Evolutionary conservation across 495 filamentous ascomycete species (phyloP).

Genomic region (Aspergillus haitiensis): DNA sequence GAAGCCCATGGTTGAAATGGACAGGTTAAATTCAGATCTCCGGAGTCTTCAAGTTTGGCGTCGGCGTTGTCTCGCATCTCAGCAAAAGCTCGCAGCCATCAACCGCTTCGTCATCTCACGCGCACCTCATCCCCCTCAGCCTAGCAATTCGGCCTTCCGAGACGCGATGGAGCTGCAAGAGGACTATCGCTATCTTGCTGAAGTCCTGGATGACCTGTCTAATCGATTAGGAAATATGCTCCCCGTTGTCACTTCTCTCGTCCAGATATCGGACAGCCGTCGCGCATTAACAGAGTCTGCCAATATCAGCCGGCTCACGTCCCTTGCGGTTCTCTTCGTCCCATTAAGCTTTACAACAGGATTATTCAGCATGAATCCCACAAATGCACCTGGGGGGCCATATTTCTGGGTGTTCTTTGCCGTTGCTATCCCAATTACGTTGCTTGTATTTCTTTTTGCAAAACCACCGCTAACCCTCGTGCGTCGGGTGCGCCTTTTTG

Average conservation of each 20-base stretch:
- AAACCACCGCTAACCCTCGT: no score
- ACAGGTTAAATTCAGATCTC: slow-evolving; percentile 3
- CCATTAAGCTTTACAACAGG: slow-evolving; percentile 11
- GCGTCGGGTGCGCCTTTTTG: no score
- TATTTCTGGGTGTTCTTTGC: slow-evolving; percentile 13
- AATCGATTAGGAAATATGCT: slow-evolving; percentile 9
- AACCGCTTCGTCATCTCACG: not conserved
- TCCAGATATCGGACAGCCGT: slow-evolving; percentile 12
- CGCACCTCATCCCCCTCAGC: not conserved
- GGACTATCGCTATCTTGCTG: slow-evolving; percentile 2
- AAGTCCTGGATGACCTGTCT: not conserved
- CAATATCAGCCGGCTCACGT: slow-evolving; percentile 10
- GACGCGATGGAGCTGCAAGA: not conserved
- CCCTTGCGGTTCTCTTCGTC: slow-evolving; percentile 4
- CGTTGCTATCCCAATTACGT: slow-evolving; percentile 9
- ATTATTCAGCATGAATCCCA: slow-evolving; percentile 9
- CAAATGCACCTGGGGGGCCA: slow-evolving; percentile 4
- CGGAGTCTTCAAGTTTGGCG: slow-evolving; percentile 10
- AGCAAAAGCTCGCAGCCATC: slow-evolving; percentile 7
- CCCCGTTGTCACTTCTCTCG: slow-evolving; percentile 8
- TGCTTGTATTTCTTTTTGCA: slow-evolving; percentile 9
- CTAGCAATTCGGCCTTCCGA: not conserved
- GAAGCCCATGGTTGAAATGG: no score
- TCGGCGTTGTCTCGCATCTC: slow-evolving; percentile 2
- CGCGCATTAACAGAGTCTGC: slow-evolving; percentile 5